These are phyloP conservation scores for Cyclostephanos tholiformis DNA, from an alignment of 108 stramenopile genomes.

Conservation along the genomic window DNA sequence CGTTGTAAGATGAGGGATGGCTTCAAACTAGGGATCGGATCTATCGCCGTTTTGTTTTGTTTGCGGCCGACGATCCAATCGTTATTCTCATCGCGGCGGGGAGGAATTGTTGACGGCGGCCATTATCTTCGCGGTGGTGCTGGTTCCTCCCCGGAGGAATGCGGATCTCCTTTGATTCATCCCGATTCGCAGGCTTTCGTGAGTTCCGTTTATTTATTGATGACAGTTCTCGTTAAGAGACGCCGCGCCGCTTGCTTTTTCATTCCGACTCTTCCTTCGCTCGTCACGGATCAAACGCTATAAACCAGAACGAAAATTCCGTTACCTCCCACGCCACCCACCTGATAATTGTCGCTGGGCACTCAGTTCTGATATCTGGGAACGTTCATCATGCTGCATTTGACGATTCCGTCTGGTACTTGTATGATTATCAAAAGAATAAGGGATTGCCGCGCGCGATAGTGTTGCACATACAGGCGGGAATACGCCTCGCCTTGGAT, in stretches of 20 bases:
- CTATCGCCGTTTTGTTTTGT: no score
- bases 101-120: no score
- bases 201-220: constrained; percentile 16
- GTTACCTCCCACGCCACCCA: constrained; percentile 57
- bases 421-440: constrained; percentile 89
- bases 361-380: constrained; percentile 73
- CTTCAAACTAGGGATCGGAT: no score
- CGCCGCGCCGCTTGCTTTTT: no score
- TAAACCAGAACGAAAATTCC: constrained; percentile 49
- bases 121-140: constrained; percentile 19
- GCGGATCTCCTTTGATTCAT: constrained; percentile 26
- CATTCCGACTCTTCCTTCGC: not conserved
- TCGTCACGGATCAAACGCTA: not conserved
- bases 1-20: no score
- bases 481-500: constrained; percentile 68
- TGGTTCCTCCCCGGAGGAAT: not conserved
- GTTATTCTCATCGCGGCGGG: no score
- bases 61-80: no score
- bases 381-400: constrained; percentile 60
- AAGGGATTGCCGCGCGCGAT: constrained; percentile 89
- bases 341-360: constrained; percentile 87
- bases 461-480: constrained; percentile 86
- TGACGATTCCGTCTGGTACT: constrained; percentile 90
- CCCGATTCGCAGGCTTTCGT: constrained; percentile 31
- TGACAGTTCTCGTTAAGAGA: not conserved